Evolutionary conservation across 208 protist species (phyloP).

Genomic region (Angomonas ambiguus): DNA sequence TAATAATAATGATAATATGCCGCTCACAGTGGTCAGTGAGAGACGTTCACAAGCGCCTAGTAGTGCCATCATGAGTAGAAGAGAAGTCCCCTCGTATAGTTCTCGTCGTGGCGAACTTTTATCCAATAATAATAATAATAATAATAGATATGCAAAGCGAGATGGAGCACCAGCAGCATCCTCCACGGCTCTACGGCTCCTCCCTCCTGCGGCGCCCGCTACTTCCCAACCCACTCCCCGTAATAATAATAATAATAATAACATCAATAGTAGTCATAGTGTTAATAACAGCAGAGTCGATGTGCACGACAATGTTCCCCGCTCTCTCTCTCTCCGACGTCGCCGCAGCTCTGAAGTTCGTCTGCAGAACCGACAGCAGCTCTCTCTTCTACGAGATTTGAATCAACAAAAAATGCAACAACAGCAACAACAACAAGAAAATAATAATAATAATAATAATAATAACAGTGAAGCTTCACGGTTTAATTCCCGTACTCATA

Average conservation of each 20-base stretch:
- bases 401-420: not conserved
- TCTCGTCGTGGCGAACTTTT: no score
- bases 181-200: no score
- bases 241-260: not conserved
- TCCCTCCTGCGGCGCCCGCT: no score
- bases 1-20: not conserved
- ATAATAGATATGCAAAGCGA: not conserved
- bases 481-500: not conserved
- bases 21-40: no score
- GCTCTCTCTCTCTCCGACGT: no score
- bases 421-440: not conserved
- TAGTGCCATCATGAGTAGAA: not conserved
- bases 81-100: not conserved
- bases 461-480: not conserved
- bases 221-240: not conserved
- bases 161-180: no score
- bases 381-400: not conserved
- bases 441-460: slow-evolving; percentile 1
- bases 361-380: not conserved
- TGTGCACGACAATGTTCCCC: no score
- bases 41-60: no score
- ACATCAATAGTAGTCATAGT: not conserved
- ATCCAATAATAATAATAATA: slow-evolving; percentile 3
- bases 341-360: not conserved
- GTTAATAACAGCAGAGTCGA: no score